Evolutionary conservation across 208 protist genomes (phyloP).

Genomic region (Giardia duodenalis): DNA sequence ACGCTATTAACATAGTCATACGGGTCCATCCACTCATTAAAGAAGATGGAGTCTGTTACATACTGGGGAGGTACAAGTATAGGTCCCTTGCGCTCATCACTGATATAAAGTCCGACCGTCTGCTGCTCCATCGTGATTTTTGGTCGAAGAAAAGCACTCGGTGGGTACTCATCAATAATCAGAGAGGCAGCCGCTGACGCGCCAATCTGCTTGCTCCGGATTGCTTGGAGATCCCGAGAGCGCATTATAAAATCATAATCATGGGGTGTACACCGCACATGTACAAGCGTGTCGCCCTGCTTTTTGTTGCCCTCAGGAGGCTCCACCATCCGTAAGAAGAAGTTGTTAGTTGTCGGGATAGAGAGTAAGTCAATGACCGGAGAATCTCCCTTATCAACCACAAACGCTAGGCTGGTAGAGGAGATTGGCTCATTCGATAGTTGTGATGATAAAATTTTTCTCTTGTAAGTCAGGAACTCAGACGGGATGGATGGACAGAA

Average conservation of each 20-base stretch:
- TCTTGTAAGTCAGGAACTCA: background rate
- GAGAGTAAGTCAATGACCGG: background rate
- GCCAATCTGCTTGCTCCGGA: background rate
- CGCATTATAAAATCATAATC: conserved; percentile 3
- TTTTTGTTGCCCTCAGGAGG: background rate
- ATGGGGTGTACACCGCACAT: background rate
- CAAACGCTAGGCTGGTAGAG: too few relatives aligned
- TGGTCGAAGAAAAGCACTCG: background rate
- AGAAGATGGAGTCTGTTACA: conserved; percentile 7
- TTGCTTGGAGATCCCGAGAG: background rate
- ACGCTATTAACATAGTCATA: conserved; percentile 16
- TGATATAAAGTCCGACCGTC: background rate
- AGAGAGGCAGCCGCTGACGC: background rate
- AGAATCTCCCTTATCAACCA: too few relatives aligned
- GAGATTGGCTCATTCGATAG: too few relatives aligned
- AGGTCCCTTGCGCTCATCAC: background rate
- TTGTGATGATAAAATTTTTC: too few relatives aligned
- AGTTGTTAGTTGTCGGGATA: background rate
- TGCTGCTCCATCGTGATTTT: background rate
- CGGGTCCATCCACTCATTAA: background rate
- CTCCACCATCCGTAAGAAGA: background rate
- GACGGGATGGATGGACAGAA: background rate
- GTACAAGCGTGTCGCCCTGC: background rate
- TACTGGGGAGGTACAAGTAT: background rate
- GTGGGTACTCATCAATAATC: background rate